phyloP scores from a whole-genome alignment of 768 basidiomycete species.

The Macrolepiota fuliginosa region DNA sequence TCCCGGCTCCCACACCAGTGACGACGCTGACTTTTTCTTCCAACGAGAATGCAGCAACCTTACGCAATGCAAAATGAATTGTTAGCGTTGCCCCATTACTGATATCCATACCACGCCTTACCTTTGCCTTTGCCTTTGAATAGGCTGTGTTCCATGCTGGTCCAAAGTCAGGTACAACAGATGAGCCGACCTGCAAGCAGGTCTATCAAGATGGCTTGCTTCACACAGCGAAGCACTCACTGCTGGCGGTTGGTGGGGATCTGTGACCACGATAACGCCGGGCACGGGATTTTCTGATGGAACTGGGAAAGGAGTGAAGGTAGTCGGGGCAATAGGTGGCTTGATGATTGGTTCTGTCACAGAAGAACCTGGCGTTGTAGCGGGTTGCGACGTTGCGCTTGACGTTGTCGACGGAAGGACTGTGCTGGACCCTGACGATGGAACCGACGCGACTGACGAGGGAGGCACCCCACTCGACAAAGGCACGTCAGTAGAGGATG shows the following conservation, averaged over 20 bases:
- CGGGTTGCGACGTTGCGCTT: not conserved
- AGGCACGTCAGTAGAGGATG: not conserved
- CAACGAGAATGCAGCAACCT: conserved; percentile 50
- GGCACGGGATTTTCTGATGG: conserved; percentile 48
- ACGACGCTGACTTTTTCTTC: conserved; percentile 64
- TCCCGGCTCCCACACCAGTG: conserved; percentile 64
- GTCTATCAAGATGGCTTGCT: not conserved
- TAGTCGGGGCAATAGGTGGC: conserved; percentile 16
- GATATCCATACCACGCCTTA: conserved; percentile 23
- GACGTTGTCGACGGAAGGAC: not conserved
- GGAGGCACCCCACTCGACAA: not conserved
- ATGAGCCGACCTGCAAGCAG: conserved; percentile 28
- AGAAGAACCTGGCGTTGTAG: conserved; percentile 1
- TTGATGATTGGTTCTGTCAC: conserved; percentile 9
- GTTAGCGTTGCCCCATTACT: conserved; percentile 9
- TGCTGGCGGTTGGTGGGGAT: conserved; percentile 46
- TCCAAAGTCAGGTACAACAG: conserved; percentile 42
- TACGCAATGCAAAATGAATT: conserved; percentile 3
- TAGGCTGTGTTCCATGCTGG: conserved; percentile 61
- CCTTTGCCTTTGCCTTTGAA: conserved; percentile 54
- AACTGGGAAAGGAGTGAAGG: conserved; percentile 61
- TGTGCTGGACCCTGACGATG: not conserved
- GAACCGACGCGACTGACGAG: not conserved
- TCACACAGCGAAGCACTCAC: conserved; percentile 27
- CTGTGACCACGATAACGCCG: conserved; percentile 12